Evolutionary conservation across 768 basidiomycete species (phyloP).

Genomic region (Hysterangium stoloniferum): DNA sequence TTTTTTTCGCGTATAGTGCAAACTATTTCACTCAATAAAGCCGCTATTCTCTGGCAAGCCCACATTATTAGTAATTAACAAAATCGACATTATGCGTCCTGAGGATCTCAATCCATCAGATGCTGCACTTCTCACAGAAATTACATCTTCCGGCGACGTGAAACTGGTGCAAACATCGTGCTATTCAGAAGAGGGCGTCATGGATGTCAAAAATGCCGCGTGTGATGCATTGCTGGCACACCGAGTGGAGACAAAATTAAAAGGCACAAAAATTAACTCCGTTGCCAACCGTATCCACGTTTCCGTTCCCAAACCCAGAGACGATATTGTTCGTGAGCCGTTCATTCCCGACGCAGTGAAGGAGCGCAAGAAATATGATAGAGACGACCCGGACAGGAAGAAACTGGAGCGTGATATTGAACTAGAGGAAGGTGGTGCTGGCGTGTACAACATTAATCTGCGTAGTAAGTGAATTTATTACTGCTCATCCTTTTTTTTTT

Average conservation of each 20-base stretch:
- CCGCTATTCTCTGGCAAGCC: conserved; percentile 94
- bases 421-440: conserved; percentile 79
- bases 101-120: conserved; percentile 75
- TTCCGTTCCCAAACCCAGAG: conserved; percentile 81
- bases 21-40: conserved; percentile 98
- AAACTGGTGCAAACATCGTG: conserved; percentile 82
- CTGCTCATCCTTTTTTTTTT: neutral
- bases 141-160: conserved; percentile 68
- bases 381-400: conserved; percentile 71
- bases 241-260: conserved; percentile 89
- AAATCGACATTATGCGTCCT: conserved; percentile 87
- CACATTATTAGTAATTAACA: conserved; percentile 92
- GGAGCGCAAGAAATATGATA: conserved; percentile 75
- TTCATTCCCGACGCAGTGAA: conserved; percentile 85
- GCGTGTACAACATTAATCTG: conserved; percentile 85
- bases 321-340: conserved; percentile 80
- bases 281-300: conserved; percentile 96
- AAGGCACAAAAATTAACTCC: conserved; percentile 86
- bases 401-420: conserved; percentile 77
- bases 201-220: conserved; percentile 90
- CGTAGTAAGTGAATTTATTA: conserved; percentile 52
- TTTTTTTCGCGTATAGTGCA: conserved; percentile 50
- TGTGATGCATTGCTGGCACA: conserved; percentile 94
- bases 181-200: conserved; percentile 95
- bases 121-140: conserved; percentile 77